These are phyloP conservation scores for Metarhizium robertsii DNA, from an alignment of 2,329 filamentous ascomycete genomes.

Conservation along the genomic window DNA sequence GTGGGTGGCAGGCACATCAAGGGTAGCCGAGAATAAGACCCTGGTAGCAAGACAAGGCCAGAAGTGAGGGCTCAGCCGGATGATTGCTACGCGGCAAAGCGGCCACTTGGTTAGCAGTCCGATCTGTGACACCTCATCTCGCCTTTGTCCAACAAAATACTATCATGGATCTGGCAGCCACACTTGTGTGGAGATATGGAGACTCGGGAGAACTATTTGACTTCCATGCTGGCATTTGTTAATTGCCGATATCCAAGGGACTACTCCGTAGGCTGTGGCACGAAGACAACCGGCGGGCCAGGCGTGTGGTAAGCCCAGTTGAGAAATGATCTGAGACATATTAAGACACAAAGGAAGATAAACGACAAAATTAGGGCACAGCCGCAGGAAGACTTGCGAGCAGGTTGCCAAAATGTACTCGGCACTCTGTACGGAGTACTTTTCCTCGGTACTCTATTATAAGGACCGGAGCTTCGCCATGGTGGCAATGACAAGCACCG, in stretches of 20 bases:
- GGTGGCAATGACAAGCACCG: neutral
- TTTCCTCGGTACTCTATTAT: too few relatives aligned
- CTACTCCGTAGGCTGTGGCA: constrained; percentile 4
- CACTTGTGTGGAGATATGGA: neutral
- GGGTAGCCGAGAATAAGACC: constrained; percentile 2
- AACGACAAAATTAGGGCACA: constrained; percentile 3
- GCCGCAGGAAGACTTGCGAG: neutral
- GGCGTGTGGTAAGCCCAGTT: constrained; percentile 8
- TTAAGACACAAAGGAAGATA: constrained; percentile 12
- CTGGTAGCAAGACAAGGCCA: constrained; percentile 3
- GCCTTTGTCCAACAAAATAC: constrained; percentile 20
- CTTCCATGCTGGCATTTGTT: neutral
- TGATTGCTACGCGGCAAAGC: constrained; percentile 18
- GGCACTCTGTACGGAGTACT: too few relatives aligned
- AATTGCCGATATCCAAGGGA: constrained; percentile 5
- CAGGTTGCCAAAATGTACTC: neutral
- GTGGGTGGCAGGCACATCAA: constrained; percentile 2
- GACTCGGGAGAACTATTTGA: constrained; percentile 8
- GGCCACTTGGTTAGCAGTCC: constrained; percentile 13
- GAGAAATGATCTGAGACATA: constrained; percentile 15
- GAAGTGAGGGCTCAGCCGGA: constrained; percentile 3
- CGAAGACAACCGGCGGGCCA: constrained; percentile 6
- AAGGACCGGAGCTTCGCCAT: neutral
- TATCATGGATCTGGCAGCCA: constrained; percentile 3
- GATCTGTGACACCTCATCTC: constrained; percentile 33